These are phyloP conservation scores for Ceratobasidium sp. DNA, from an alignment of 1,284 basidiomycete genomes.

Conservation along the genomic window DNA sequence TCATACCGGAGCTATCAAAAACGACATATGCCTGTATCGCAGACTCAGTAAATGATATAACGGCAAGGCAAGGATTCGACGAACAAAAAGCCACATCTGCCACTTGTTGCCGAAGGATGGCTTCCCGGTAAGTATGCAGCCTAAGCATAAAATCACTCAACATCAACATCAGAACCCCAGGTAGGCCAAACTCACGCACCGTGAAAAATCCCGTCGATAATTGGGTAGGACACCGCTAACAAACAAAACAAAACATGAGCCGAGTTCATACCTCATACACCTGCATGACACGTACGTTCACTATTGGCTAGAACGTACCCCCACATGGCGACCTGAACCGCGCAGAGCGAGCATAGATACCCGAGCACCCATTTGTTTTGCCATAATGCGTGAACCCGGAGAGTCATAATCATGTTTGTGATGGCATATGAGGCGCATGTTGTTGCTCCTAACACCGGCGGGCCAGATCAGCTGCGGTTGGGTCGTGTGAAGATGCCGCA, in stretches of 20 bases:
- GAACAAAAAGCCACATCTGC: conserved; percentile 42
- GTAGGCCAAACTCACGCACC: conserved; percentile 31
- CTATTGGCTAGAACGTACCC: conserved; percentile 28
- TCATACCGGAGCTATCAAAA: conserved; percentile 41
- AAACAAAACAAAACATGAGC: not conserved
- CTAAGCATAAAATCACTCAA: not conserved
- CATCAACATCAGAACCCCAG: not conserved
- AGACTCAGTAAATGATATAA: not conserved
- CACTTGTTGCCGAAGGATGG: conserved; percentile 25
- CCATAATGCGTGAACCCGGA: conserved; percentile 38
- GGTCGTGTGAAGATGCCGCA: not conserved
- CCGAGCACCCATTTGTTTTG: conserved; percentile 40
- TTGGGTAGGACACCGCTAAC: conserved; percentile 33
- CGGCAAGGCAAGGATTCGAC: not conserved
- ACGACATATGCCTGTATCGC: conserved; percentile 24
- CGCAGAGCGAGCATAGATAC: conserved; percentile 17
- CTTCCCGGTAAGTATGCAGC: conserved; percentile 38
- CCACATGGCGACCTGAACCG: conserved; percentile 35
- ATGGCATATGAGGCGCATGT: conserved; percentile 40
- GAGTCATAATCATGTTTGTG: conserved; percentile 31
- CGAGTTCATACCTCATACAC: not conserved
- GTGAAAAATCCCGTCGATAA: conserved; percentile 36
- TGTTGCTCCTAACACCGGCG: conserved; percentile 12
- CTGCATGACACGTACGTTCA: conserved; percentile 23
- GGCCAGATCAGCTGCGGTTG: not conserved